Evolutionary conservation across 257 asterid species (phyloP), one percentile per base, ranked within the genome.

Genomic region (Verbascum thapsus): DNA sequence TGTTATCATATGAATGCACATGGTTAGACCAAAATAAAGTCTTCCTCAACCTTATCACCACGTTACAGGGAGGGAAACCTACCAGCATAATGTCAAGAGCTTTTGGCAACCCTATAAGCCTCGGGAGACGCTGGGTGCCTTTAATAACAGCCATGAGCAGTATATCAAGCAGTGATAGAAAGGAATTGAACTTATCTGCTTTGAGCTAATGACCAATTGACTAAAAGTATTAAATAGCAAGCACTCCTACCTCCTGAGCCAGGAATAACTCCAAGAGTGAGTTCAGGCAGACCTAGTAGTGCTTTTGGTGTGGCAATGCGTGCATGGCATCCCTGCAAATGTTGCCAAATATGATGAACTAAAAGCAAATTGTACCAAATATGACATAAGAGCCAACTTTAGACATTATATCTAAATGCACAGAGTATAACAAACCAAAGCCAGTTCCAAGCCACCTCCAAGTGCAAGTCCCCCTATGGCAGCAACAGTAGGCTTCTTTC

Each of bases 51-150:
- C 9, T 20, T 58, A 54, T 41, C 5, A 18, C 18, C 43, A 58
- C 16, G 64, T 52, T 61, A 11, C 23, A 65, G 9, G 44, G 66
- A 61, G 34, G 48, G 63, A 73, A 53, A 71, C 86, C 62, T 83
- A 94, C 99, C 99, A 94, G 83, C 85, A 94, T 84, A 59, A 85
- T 78, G 20, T 83, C 95, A 76, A 94, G 70, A 61, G 98, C 95
- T 75, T 90, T 87, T 40, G 90, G 78, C 75, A 94, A 77, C 63
- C 99, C 99, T 51, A 87, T 76, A 20, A 94, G 92, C 85, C 98
- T 84, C 26, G 99, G 99, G 71, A 94, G 96, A 66, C 91, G 95
- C 64, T 90, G 98, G 53, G 99, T 94, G 44, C 99, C 99, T 94
- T 66, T 53, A 71, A 62, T 63, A 63, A 65, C 35, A 76, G 55